Evolutionary conservation across 2,329 filamentous ascomycete species (phyloP), one percentile per base, ranked within the genome.

Genomic region (Scopulariopsis brevicaulis): DNA sequence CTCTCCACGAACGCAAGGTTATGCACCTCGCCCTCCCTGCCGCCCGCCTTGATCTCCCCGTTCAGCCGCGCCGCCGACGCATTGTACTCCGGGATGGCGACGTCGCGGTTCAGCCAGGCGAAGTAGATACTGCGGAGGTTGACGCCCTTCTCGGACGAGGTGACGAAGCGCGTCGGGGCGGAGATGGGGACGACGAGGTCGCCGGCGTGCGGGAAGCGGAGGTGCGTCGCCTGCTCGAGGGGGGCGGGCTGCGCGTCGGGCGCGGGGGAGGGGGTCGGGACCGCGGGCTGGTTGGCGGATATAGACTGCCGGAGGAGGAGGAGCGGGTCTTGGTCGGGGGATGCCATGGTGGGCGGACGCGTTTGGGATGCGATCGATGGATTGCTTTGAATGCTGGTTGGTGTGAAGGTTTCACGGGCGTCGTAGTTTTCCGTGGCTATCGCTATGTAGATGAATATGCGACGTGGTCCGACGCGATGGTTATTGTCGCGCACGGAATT

Each of bases 101-200:
- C 84, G 74, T 97, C 93, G 71, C 91, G 90, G 74, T 96, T 95
- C 66, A 89, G 79, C 90, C 91, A 99, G 58, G 91, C 91, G 69
- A 97, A 96, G 77, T 93, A 96, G 73, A 96, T 93, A 70, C 88
- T 94, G 68, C 94, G 90, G 64, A 99, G 78, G 69, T 96, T 90
- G 66, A 96, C 85, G 4, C 87, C 80, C 58, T 82, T 79, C 65
- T 82, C 82, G 59, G 83, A 81, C n/a, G 90, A 92, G 60, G 89
- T 81, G 34, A 55, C 56, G 76, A 97, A 97, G 65, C 94, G 90
- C 64, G 94, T 99, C 11, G 86, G 79, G 15, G 81, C 80, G 55
- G 82, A 84, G 63, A 96, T 81, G 1, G 86, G 77, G 59, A 95
- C 79, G 6, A 84, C 78, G 58, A 84, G 77, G 61, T 81, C 79